Evolutionary conservation across 306 rosid genomes (phyloP).

Genomic region (Vicia sativa): DNA sequence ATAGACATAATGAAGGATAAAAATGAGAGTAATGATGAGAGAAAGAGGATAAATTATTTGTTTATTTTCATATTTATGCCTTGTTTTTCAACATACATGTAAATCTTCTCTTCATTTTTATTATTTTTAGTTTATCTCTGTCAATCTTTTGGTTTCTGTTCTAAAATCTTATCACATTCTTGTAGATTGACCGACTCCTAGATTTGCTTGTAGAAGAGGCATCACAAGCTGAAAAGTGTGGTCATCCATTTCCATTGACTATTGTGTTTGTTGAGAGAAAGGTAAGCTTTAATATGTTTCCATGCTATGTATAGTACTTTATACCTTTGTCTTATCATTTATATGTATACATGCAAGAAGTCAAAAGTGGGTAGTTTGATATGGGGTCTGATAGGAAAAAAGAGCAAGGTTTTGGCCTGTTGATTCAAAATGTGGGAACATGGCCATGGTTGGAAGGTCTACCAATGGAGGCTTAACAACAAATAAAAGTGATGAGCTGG

Average conservation of each 20-base stretch:
- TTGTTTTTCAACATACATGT: not conserved
- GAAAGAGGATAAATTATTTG: constrained; percentile 3
- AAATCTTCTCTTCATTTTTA: constrained; percentile 4
- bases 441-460: not conserved
- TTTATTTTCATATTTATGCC: constrained; percentile 15
- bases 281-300: constrained; percentile 46
- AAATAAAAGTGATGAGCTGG: not conserved
- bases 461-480: not conserved
- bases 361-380: constrained; percentile 26
- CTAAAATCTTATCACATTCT: constrained; percentile 31
- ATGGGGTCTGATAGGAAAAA: not conserved
- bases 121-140: not conserved
- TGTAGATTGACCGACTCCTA: constrained; percentile 81
- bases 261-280: constrained; percentile 91
- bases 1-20: constrained; percentile 6
- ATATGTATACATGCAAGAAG: constrained; percentile 1
- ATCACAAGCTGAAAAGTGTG: constrained; percentile 66
- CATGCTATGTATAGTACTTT: constrained; percentile 23
- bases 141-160: constrained; percentile 27
- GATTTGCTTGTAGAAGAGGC: constrained; percentile 81
- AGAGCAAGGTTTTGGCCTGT: not conserved
- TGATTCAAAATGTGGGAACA: not conserved
- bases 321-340: constrained; percentile 18
- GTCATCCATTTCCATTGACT: constrained; percentile 74
- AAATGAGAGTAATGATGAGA: not conserved